Conservation (phyloP, 495 filamentous ascomycete genomes). For the Elasticomyces elasticus region DNA sequence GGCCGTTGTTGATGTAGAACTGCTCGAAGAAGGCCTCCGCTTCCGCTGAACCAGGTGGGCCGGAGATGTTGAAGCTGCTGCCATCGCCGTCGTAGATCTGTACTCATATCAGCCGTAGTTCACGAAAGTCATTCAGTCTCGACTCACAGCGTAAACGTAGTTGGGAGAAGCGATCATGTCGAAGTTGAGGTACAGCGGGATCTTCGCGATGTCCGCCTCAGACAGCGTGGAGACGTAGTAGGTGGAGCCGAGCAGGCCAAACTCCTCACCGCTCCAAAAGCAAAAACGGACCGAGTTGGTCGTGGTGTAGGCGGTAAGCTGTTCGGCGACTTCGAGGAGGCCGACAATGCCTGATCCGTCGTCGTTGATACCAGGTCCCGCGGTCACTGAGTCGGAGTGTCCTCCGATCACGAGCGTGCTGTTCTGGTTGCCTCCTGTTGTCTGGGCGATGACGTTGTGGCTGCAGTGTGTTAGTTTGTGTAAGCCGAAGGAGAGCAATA, state of each 20-base stretch:
- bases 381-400: slow-evolving; percentile 59
- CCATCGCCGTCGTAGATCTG: slow-evolving; percentile 70
- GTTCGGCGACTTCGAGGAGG: slow-evolving; percentile 52
- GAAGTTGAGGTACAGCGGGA: slow-evolving; percentile 63
- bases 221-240: slow-evolving; percentile 46
- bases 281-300: slow-evolving; percentile 60
- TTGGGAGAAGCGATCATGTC: slow-evolving; percentile 73
- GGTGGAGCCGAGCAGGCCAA: slow-evolving; percentile 53
- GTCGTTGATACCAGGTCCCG: slow-evolving; percentile 57
- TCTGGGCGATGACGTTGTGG: slow-evolving; percentile 60
- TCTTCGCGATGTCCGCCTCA: slow-evolving; percentile 38
- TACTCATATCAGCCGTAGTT: too few relatives aligned
- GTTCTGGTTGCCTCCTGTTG: slow-evolving; percentile 53
- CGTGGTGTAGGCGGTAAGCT: slow-evolving; percentile 46
- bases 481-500: background rate
- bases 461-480: slow-evolving; percentile 6
- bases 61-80: slow-evolving; percentile 47
- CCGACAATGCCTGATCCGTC: slow-evolving; percentile 57
- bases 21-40: slow-evolving; percentile 55
- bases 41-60: slow-evolving; percentile 52
- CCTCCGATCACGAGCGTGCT: slow-evolving; percentile 55
- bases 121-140: too few relatives aligned
- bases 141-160: slow-evolving; percentile 51
- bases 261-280: slow-evolving; percentile 61
- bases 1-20: slow-evolving; percentile 41